A percentile compares a stretch with the other conserved stretches of the same genome.
These are phyloP conservation scores for Heritiera fomes DNA, from an alignment of 345 rosid genomes.

Conservation along the genomic window DNA sequence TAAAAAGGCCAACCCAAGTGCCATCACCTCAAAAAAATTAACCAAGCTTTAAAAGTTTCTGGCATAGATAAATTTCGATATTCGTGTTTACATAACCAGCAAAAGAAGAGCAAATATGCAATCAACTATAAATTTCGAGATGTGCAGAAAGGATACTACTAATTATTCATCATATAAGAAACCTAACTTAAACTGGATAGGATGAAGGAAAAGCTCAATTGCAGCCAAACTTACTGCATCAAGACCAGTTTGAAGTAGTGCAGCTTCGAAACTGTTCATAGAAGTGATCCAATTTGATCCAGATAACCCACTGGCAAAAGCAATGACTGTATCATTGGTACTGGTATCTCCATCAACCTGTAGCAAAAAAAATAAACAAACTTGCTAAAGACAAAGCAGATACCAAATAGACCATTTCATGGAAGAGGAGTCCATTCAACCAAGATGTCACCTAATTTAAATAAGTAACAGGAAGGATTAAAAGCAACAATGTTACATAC, in stretches of 20 bases:
- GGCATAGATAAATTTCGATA: neutral
- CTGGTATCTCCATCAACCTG: constrained; percentile 99
- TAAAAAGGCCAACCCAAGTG: neutral
- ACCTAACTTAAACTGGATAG: neutral
- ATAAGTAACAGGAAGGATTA: neutral
- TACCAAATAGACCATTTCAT: neutral
- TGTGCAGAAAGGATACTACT: neutral
- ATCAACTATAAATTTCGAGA: neutral
- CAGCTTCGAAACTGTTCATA: constrained; percentile 57
- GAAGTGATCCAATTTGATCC: constrained; percentile 71
- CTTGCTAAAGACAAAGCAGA: constrained; percentile 11
- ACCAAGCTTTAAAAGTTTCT: neutral
- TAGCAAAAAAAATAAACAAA: constrained; percentile 19
- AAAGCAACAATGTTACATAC: constrained; percentile 44
- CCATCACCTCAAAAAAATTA: neutral
- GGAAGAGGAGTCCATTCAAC: neutral
- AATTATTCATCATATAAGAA: neutral
- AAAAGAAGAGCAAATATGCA: neutral
- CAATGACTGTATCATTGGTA: constrained; percentile 83
- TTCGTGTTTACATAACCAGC: neutral
- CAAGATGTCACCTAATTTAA: constrained; percentile 3
- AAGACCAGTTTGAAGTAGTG: constrained; percentile 86
- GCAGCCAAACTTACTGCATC: constrained; percentile 65
- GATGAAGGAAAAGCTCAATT: neutral
- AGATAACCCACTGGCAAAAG: constrained; percentile 89